phyloP scores from a whole-genome alignment of 495 filamentous ascomycete species.

The Xylaria castorea region DNA sequence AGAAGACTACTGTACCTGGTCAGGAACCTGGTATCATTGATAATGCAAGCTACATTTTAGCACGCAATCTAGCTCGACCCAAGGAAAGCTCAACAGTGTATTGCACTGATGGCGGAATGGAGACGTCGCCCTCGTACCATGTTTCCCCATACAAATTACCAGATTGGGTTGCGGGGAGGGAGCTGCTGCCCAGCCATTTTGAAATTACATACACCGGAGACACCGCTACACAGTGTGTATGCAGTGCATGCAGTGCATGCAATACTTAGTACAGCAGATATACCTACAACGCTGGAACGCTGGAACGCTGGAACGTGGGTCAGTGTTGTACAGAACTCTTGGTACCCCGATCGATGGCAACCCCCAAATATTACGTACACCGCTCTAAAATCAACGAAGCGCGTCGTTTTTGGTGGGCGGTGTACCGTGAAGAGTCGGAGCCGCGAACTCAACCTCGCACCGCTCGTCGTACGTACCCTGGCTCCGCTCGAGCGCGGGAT shows the following conservation, averaged over 20 bases:
- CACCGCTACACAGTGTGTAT: conserved; percentile 22
- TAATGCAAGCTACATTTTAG: neutral
- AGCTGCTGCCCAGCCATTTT: neutral
- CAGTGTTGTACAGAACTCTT: neutral
- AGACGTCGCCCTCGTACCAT: neutral
- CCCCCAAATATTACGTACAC: conserved; percentile 24
- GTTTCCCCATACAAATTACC: conserved; percentile 3
- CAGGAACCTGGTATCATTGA: neutral
- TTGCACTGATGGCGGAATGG: neutral
- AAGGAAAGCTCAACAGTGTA: neutral
- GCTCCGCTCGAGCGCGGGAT: neutral
- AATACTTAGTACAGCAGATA: neutral
- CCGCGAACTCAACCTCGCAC: neutral
- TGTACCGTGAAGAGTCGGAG: conserved; percentile 28
- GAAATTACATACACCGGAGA: conserved; percentile 23
- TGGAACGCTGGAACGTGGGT: neutral
- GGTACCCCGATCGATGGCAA: conserved; percentile 7
- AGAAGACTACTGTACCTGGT: neutral
- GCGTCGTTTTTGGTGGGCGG: conserved; percentile 8
- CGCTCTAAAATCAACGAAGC: conserved; percentile 24
- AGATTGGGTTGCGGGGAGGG: conserved; percentile 25
- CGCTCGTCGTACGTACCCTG: neutral
- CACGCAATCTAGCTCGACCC: neutral
- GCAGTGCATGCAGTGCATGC: no score
- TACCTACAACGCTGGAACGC: neutral